Evolutionary conservation across 495 filamentous ascomycete genomes (phyloP), one percentile per base, ranked within the genome.

Genomic region (Trichoderma reesei): DNA sequence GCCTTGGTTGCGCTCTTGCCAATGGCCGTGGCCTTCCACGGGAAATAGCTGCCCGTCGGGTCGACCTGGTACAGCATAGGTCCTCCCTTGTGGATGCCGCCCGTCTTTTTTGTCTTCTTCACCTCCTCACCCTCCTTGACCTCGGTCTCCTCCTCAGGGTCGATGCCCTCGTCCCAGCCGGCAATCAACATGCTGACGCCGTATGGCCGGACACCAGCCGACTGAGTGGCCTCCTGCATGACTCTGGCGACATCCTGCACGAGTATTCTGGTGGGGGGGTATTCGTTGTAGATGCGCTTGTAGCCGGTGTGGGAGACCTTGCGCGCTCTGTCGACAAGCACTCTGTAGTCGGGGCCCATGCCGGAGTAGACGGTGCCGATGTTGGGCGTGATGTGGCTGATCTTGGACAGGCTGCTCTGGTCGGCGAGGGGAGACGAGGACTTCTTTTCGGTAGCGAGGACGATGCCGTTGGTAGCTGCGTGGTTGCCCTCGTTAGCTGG

Each of bases 201-300:
- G 73, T 97, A 99, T n/a, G 94, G 94, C 54, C 94, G 85, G 64
- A 99, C 93, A 83, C 94, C 94, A 74, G 92, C 94, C 63, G 89
- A 93, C 77, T 99, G 94, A 51, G 94, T 99, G 36, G 94, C 94
- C 76, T 99, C 94, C 74, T 99, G 95, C 88, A 99, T 96, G 64
- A 96, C 92, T 68, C 91, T 85, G 54, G 94, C 94, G 62, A 99
- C 93, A 71, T 99, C 95, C 78, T 99, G 94, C 64, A 99, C 94
- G 74, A 99, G 81, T 84, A 99, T 99, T 67, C 94, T 85, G 36
- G 95, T 99, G 10, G 94, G 94, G 14, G 94, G 94, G 83, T 99
- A 99, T 81, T 99, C 94, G 78, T 99, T 99, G 82, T 99, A 99
- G 76, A 99, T 90, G 75, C 94, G 91, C 83, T 99, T 99, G 86